Conservation (phyloP, 192 early-diverging fungal genomes). For the Podila minutissima region DNA sequence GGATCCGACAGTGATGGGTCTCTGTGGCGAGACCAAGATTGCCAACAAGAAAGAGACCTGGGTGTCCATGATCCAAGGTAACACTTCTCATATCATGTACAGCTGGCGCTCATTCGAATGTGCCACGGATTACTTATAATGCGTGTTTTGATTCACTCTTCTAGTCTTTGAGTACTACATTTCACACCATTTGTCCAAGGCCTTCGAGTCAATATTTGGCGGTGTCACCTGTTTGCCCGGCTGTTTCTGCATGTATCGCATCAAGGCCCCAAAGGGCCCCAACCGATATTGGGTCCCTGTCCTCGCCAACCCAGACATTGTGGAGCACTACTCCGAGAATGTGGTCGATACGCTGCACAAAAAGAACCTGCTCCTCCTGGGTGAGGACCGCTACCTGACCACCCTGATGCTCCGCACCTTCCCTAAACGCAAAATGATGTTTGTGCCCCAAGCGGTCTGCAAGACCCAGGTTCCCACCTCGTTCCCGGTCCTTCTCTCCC, state of each 20-base stretch:
- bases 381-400: slow-evolving; percentile 93
- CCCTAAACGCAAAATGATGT: slow-evolving; percentile 93
- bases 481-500: slow-evolving; percentile 85
- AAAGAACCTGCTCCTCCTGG: slow-evolving; percentile 89
- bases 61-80: slow-evolving; percentile 72
- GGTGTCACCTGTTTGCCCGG: slow-evolving; percentile 83
- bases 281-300: slow-evolving; percentile 83
- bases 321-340: slow-evolving; percentile 85
- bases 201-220: slow-evolving; percentile 85
- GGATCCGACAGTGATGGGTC: slow-evolving; percentile 68
- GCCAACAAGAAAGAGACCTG: slow-evolving; percentile 74
- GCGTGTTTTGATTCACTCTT: neutral
- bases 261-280: slow-evolving; percentile 81
- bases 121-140: neutral
- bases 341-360: slow-evolving; percentile 87
- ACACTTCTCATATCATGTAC: neutral
- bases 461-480: slow-evolving; percentile 91
- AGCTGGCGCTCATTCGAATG: neutral
- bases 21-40: slow-evolving; percentile 76
- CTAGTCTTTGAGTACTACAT: slow-evolving; percentile 71
- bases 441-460: slow-evolving; percentile 90
- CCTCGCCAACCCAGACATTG: slow-evolving; percentile 82
- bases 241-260: slow-evolving; percentile 86
- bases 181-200: slow-evolving; percentile 80
- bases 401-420: slow-evolving; percentile 92